A percentile compares a stretch with the other conserved stretches of the same genome.
Conservation (phyloP, 306 rosid genomes). For the Hippophae gyantsensis region DNA sequence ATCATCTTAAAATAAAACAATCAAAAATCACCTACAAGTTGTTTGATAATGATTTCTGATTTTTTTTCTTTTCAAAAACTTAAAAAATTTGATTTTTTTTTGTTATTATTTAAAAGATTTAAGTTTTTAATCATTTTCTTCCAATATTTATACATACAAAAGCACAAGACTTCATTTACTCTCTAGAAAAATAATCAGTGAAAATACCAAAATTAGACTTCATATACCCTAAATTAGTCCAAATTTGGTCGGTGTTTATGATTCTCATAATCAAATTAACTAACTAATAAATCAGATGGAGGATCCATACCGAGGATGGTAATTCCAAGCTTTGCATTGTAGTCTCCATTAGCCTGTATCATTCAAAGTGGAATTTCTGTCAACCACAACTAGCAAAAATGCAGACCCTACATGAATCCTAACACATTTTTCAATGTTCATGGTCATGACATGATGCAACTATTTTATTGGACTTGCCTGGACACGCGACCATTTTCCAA, state of each 20-base stretch:
- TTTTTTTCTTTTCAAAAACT: no score
- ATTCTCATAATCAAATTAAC: neutral
- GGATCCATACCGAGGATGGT: constrained; percentile 36
- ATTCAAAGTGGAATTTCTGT: constrained; percentile 18
- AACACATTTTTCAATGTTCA: neutral
- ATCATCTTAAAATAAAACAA: no score
- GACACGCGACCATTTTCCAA: constrained; percentile 89
- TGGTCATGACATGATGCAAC: neutral
- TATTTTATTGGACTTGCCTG: constrained; percentile 59
- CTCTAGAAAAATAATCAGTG: no score
- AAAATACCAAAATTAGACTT: no score
- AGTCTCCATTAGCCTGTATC: constrained; percentile 36
- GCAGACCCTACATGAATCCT: no score
- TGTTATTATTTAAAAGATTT: no score
- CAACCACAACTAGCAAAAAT: constrained; percentile 9
- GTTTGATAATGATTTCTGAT: no score
- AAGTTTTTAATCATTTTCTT: no score
- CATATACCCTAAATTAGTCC: neutral
- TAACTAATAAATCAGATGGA: constrained; percentile 2
- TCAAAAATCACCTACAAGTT: no score
- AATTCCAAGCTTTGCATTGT: constrained; percentile 39
- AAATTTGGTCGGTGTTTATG: neutral
- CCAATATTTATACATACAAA: no score
- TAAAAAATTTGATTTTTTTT: no score
- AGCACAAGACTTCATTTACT: no score